A percentile compares a stretch with the other conserved stretches of the same genome.
Conservation (phyloP, 2,329 filamentous ascomycete species). For the Nannizziopsis barbatae region DNA sequence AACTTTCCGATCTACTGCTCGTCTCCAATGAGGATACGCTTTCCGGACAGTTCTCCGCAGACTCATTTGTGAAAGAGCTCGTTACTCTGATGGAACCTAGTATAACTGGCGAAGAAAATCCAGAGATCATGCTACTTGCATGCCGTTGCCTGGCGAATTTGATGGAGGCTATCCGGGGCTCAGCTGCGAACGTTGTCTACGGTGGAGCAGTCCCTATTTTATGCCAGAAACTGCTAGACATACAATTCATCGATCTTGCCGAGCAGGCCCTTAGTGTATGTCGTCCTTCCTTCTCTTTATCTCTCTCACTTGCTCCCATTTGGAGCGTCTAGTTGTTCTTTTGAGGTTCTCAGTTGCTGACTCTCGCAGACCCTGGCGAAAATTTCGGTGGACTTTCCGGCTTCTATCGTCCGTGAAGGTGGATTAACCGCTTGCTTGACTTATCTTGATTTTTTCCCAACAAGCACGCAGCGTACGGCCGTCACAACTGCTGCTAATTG, state of each 20-base stretch:
- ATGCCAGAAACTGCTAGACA: conserved; percentile 89
- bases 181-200: conserved; percentile 91
- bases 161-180: conserved; percentile 91
- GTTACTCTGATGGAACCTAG: conserved; percentile 84
- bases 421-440: conserved; percentile 91
- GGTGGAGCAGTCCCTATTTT: conserved; percentile 91
- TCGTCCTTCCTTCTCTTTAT: conserved; percentile 14
- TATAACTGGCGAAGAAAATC: conserved; percentile 78
- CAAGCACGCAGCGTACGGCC: conserved; percentile 88
- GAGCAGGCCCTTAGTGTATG: conserved; percentile 81
- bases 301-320: not conserved
- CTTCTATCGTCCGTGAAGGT: conserved; percentile 88
- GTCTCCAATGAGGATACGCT: conserved; percentile 96
- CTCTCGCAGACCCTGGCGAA: conserved; percentile 67
- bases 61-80: conserved; percentile 89
- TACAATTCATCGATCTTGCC: conserved; percentile 91
- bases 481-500: conserved; percentile 97
- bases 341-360: not conserved
- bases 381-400: conserved; percentile 91
- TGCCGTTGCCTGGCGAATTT: conserved; percentile 92
- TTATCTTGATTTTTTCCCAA: conserved; percentile 94
- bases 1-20: conserved; percentile 82
- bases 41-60: conserved; percentile 85
- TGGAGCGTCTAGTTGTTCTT: not conserved
- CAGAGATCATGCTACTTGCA: conserved; percentile 92